Base-by-base conservation (phyloP, 1,284 basidiomycete species). In the Salmacisia buchloeana region DNA sequence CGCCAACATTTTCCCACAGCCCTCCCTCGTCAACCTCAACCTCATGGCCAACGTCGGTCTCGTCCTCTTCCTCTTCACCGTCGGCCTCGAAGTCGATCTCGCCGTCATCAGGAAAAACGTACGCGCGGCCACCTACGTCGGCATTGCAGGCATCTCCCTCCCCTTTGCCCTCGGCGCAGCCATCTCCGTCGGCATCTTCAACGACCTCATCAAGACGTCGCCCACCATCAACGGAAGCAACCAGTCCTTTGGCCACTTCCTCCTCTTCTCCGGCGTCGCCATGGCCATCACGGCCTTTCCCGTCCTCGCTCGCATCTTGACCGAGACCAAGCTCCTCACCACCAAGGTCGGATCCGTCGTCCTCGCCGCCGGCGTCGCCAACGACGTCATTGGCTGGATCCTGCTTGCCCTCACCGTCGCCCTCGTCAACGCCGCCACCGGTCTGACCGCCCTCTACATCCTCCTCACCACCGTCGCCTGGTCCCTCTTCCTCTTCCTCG, bases 291-390 rank as follows among this genome's bases (percentile, higher is more conserved):
- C 93, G 0, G 93, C 93, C 0, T 82, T 83, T 60, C 82, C 85
- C 0, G 94, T 98, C 3, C 85, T 97, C 3, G 97, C 94, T 79
- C 88, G 94, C 58, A 77, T 77, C 60, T 62, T 77, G 31, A 69
- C 71, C 58, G 83, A 84, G 62, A 83, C 83, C 45, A 83, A 85
- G 81, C 84, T 99, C 1, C 85, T 97, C 62, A 90, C 94, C 68
- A 96, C 92, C 6, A 90, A 88, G 0, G 93, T 98, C 46, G 96
- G 94, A 9, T 88, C 94, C 62, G 88, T 96, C 33, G 92, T 91
- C 3, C 86, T 98, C 3, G 90, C 90, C 1, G 94, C 94, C 0
- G 71, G 94, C 56, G 92, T 97, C 1, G 92, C 89, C 2, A 97
- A 96, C 81, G 94, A 88, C 68, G 84, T 88, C 49, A 83, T 88